Evolutionary conservation across 2,329 filamentous ascomycete genomes (phyloP).

Genomic region (Cercospora berteroae): DNA sequence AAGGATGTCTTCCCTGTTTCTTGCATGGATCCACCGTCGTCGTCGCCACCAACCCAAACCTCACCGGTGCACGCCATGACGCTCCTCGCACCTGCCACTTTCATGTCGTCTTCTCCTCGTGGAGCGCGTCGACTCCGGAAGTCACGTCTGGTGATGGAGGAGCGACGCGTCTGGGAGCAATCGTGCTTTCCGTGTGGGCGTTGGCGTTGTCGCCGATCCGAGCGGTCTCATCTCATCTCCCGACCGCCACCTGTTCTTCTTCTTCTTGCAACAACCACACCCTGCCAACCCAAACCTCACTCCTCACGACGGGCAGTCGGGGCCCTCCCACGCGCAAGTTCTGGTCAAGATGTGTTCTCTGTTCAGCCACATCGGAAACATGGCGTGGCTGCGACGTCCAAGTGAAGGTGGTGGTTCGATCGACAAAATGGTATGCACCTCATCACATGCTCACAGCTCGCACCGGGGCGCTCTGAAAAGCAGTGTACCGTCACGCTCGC

Average conservation of each 20-base stretch:
- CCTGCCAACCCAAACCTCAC: background rate
- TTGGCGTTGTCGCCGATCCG: background rate
- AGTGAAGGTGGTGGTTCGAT: background rate
- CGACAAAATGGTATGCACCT: background rate
- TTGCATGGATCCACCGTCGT: background rate
- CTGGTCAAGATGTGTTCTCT: background rate
- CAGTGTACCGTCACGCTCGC: background rate
- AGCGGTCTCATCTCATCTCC: background rate
- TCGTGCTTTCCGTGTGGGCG: background rate
- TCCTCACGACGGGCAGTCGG: background rate
- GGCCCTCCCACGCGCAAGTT: background rate
- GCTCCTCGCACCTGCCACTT: background rate
- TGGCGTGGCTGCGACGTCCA: background rate
- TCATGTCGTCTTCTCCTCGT: background rate
- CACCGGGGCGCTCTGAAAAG: background rate
- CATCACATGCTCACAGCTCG: background rate
- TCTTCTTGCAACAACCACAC: too few relatives aligned
- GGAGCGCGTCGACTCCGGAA: background rate
- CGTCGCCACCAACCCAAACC: background rate
- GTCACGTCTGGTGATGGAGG: background rate
- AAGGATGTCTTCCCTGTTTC: slow-evolving; percentile 12
- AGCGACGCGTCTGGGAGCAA: background rate
- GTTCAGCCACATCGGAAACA: background rate
- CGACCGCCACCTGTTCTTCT: background rate
- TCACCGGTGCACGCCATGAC: background rate